Evolutionary conservation across 1,284 basidiomycete genomes (phyloP), one percentile per base, ranked within the genome.

Genomic region (Cryptococcus depauperatus): DNA sequence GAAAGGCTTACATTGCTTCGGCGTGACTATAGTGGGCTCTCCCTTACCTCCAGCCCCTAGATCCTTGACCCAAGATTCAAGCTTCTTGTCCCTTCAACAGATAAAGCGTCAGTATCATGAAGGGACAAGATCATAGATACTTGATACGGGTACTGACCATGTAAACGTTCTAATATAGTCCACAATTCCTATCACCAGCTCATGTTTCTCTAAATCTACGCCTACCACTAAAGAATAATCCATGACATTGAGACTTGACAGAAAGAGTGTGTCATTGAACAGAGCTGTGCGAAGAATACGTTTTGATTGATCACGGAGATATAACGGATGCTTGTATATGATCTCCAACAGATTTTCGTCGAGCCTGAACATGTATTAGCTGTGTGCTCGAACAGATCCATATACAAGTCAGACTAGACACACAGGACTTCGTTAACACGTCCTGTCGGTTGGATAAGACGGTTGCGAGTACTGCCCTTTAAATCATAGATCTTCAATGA

Each of bases 1-100:
- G 13, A 35, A 34, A 9, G 0, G 55, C 60, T 55, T 37, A 66
- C 66, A 70, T 59, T 72, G 70, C 43, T 71, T 69, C 0, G 74
- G 74, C 3, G 88, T 90, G 22, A 96, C 84, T 59, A 95, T 91
- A 0, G 91, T 95, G 0, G 90, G 90, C 54, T 91, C 89, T 18
- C 87, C 86, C 58, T 80, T 83, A 28, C 81, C 81, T 37, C 76
- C 81, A 42, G 75, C 76, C 44, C 88, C 87, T 16, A 96, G 75
- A 61, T 97, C 93, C 66, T 97, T 98, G 39, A 97, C 89, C 84
- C 90, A 93, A 55, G 83, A 93, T 71, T 98, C 93, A 22, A 97
- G 76, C 60, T 91, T 91, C 75, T 98, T 98, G 73, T 98, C 93
- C 91, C 90, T 64, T 30, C 2, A n/a, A n/a, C n/a, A 11, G 3